Percentiles rank a stretch among this genome's conserved stretches.
These are phyloP conservation scores for Populus davidiana DNA, from an alignment of 345 rosid species.

Conservation along the genomic window DNA sequence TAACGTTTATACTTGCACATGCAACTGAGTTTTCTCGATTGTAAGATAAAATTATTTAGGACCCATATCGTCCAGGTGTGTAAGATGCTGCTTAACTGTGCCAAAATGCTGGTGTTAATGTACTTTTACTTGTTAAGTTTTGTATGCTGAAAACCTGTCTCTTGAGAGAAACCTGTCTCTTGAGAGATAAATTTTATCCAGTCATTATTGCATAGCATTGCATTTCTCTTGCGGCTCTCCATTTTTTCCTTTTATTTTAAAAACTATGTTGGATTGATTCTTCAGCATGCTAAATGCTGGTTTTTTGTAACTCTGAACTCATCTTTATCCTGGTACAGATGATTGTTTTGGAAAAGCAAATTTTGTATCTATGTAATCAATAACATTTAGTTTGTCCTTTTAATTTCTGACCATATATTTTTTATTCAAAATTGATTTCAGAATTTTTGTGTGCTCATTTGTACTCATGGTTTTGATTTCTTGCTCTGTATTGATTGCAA, in stretches of 20 bases:
- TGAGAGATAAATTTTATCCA: background rate
- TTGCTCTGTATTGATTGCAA: background rate
- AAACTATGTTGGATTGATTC: background rate
- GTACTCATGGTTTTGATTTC: background rate
- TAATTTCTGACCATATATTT: background rate
- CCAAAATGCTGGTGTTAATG: conserved; percentile 31
- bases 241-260: background rate
- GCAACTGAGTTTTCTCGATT: too few relatives aligned
- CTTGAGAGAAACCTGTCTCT: background rate
- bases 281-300: background rate
- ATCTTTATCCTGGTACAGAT: background rate
- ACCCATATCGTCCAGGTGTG: conserved; percentile 34
- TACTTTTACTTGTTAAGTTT: background rate
- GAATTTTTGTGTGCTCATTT: background rate
- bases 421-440: background rate
- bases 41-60: conserved; percentile 14
- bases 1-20: background rate
- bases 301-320: background rate
- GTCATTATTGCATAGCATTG: background rate
- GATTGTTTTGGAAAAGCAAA: background rate
- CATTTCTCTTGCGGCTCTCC: background rate
- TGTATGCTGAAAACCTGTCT: background rate
- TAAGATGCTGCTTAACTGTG: conserved; percentile 27
- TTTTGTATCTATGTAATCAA: background rate
- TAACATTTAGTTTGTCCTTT: background rate